Percentiles rank a stretch among this genome's conserved stretches.
Evolutionary conservation across 345 rosid species (phyloP).

Genomic region (Corchorus olitorius): DNA sequence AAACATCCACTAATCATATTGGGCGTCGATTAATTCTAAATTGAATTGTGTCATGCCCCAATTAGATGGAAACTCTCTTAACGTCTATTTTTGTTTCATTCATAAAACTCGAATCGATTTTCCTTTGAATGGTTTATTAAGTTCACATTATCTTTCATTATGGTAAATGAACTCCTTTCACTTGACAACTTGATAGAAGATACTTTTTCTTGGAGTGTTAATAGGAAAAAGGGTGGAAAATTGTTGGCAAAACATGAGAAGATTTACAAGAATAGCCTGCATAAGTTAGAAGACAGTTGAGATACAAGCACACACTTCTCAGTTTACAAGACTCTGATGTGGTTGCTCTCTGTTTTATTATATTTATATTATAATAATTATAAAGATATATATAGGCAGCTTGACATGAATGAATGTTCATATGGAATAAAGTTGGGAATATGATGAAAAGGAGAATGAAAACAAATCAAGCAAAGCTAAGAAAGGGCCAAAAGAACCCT

Average conservation of each 20-base stretch:
- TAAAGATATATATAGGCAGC: not conserved
- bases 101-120: no score
- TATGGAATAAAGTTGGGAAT: not conserved
- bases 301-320: not conserved
- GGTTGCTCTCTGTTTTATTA: not conserved
- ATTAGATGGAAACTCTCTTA: no score
- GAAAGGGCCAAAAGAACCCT: slow-evolving; percentile 25
- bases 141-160: not conserved
- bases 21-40: no score
- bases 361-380: not conserved
- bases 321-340: not conserved
- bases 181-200: not conserved
- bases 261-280: not conserved
- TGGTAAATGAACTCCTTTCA: not conserved
- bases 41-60: no score
- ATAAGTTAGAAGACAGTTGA: not conserved
- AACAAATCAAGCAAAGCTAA: slow-evolving; percentile 1
- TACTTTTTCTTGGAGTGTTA: not conserved
- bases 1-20: no score
- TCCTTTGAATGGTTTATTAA: no score
- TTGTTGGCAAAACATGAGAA: not conserved
- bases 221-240: not conserved
- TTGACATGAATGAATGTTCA: not conserved
- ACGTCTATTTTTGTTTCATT: no score
- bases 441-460: not conserved